phyloP scores from a whole-genome alignment of 768 basidiomycete genomes.

The Leccinum subgranulosum region DNA sequence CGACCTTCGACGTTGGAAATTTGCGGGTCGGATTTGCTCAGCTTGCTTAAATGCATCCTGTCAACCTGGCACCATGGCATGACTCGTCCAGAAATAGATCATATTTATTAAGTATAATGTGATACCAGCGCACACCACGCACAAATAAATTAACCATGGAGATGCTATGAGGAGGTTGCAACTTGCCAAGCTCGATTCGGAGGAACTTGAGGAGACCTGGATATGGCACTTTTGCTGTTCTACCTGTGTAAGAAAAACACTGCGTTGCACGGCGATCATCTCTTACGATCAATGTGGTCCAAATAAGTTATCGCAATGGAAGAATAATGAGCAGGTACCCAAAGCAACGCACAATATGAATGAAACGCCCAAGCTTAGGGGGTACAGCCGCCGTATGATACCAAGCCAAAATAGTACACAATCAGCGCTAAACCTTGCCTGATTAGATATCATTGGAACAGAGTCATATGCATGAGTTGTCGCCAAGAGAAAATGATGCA shows the following conservation, averaged over 20 bases:
- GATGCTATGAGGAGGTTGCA: not conserved
- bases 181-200: not conserved
- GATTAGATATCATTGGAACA: too few species aligned
- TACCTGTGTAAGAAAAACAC: not conserved
- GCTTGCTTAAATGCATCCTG: not conserved
- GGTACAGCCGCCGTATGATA: too few species aligned
- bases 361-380: not conserved
- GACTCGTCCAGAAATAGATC: not conserved
- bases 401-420: too few species aligned
- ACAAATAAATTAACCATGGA: not conserved
- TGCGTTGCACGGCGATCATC: not conserved
- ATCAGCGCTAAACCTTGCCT: too few species aligned
- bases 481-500: not conserved
- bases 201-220: not conserved
- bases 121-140: not conserved
- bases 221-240: not conserved
- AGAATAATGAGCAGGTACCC: not conserved
- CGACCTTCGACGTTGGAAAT: not conserved
- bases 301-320: not conserved
- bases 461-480: not conserved
- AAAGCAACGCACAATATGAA: not conserved
- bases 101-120: not conserved
- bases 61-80: too few species aligned
- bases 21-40: not conserved
- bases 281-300: not conserved